Evolutionary conservation across 1,139 yeast species (phyloP), one percentile per base, ranked within the genome.

Genomic region (Sugiyamaella xylanicola): DNA sequence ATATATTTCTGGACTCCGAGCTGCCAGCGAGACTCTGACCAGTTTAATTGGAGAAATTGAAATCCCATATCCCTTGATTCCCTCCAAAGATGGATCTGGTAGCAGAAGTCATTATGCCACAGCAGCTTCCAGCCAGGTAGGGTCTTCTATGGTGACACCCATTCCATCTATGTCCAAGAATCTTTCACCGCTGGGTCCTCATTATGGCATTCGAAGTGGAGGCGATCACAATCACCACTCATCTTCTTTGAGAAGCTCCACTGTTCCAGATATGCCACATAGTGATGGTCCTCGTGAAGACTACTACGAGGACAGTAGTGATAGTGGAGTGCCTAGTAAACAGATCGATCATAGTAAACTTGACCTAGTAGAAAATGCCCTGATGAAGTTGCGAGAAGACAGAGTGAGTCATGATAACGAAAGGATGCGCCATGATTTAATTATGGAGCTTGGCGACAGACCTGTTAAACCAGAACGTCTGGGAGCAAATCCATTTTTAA

Each of bases 401-500:
- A 57, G 69, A 20, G 50, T 57, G 2, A 51, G 61, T 7, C 62
- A 62, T 2, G 74, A 72, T 48, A 68, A 65, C 41, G 73, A 72
- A 57, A 65, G 65, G 49, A 66, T 72, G 70, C 65, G 72, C 42
- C 65, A 63, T 56, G 74, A 68, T 48, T 61, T 70, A 64, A 65
- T 63, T 51, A 66, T 62, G 46, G 74, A 70, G 55, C 62, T 75
- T 8, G 78, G 78, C 1, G 71, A 70, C 22, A 64, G 71, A 35
- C 78, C 78, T 1, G 64, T 65, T 27, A 71, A 70, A 53, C 78
- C 78, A 1, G 76, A 73, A 46, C 63, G 75, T 19, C 57, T 65
- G 2, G 72, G 72, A 4, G 74, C 77, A 5, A 75, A 75, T 57
- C 78, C 78, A n/a, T 75, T 74, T 54, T 59, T 75, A 48, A 67